Evolutionary conservation across 345 rosid genomes (phyloP).

Genomic region (Dimocarpus longan): DNA sequence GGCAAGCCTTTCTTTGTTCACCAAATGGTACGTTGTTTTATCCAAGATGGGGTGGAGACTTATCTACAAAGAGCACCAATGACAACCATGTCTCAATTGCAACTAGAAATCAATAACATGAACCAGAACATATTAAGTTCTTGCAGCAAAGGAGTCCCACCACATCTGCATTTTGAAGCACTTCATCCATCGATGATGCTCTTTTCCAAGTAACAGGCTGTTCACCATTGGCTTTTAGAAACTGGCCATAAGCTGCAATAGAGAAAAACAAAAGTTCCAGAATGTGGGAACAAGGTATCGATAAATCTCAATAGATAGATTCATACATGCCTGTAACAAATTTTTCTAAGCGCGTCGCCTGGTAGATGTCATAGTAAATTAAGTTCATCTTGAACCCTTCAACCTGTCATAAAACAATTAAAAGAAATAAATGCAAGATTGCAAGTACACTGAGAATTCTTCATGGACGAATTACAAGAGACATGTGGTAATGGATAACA

Average conservation of each 20-base stretch:
- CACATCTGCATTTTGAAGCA: conserved; percentile 86
- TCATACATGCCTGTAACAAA: conserved; percentile 71
- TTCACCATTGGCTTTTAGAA: conserved; percentile 85
- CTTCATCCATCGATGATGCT: conserved; percentile 89
- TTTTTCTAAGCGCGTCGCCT: conserved; percentile 90
- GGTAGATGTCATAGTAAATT: conserved; percentile 90
- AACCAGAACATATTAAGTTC: background rate
- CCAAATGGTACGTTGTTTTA: conserved; percentile 92
- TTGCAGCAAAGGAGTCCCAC: conserved; percentile 36
- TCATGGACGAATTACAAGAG: background rate
- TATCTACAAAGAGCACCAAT: conserved; percentile 53
- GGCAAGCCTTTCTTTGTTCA: conserved; percentile 91
- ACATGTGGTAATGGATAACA: no score
- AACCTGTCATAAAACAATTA: conserved; percentile 43
- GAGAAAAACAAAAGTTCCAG: conserved; percentile 12
- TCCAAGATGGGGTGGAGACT: conserved; percentile 96
- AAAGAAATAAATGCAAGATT: conserved; percentile 2
- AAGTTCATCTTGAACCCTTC: conserved; percentile 99
- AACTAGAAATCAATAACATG: conserved; percentile 7
- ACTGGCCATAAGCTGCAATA: conserved; percentile 70
- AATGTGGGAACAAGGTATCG: conserved; percentile 1
- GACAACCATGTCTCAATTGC: conserved; percentile 4
- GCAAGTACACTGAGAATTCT: background rate
- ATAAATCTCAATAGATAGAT: background rate
- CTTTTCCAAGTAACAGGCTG: conserved; percentile 90